Evolutionary conservation across 345 rosid genomes (phyloP).

Genomic region (Geranium brycei): DNA sequence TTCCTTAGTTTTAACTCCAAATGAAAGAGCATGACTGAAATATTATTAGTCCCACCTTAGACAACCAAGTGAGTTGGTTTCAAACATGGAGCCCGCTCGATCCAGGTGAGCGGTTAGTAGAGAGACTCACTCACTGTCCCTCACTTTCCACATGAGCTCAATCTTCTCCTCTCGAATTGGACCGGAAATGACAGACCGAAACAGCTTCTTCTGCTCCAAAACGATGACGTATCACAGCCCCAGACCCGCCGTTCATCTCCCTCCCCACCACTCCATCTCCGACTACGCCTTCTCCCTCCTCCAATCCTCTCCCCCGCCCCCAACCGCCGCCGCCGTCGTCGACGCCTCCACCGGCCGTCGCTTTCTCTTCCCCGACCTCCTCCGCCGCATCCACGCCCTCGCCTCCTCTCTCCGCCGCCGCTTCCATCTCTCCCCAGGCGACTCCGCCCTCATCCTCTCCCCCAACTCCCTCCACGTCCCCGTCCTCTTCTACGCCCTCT

Average conservation of each 20-base stretch:
- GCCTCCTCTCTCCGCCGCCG: constrained; percentile 20
- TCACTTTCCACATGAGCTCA: too few species aligned
- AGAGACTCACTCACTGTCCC: too few species aligned
- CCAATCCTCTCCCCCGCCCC: constrained; percentile 26
- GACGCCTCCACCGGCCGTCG: constrained; percentile 29
- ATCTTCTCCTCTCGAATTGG: too few species aligned
- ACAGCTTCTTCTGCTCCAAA: constrained; percentile 28
- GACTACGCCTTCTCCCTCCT: constrained; percentile 27
- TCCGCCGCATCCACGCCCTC: constrained; percentile 18
- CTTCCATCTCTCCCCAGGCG: constrained; percentile 29
- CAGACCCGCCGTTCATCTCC: constrained; percentile 23
- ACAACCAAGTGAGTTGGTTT: too few species aligned
- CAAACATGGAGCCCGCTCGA: background rate
- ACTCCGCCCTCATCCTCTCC: constrained; percentile 31
- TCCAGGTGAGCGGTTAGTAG: too few species aligned
- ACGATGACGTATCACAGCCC: constrained; percentile 30
- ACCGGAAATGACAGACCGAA: constrained; percentile 10
- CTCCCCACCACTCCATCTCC: constrained; percentile 25
- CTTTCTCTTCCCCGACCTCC: constrained; percentile 27
- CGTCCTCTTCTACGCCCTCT: constrained; percentile 37
- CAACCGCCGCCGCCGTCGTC: constrained; percentile 19
- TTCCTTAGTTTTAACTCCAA: too few species aligned
- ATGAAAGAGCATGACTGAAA: too few species aligned
- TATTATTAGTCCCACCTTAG: too few species aligned
- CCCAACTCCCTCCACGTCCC: constrained; percentile 37